Conservation (phyloP, 2,329 filamentous ascomycete species). For the Trichoderma pleuroti region DNA sequence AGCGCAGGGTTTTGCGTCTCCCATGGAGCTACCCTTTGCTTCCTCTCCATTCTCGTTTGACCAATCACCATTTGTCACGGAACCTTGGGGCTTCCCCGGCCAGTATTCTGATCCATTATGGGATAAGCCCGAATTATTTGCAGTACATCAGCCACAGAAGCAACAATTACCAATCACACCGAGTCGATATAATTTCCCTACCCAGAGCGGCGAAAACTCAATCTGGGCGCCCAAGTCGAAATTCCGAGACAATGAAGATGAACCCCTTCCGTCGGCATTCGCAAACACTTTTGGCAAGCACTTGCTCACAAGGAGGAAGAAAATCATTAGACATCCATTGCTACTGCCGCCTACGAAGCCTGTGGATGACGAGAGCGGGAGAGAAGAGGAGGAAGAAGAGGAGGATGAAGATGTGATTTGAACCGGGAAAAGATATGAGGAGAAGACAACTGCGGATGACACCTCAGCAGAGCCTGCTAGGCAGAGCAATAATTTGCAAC, state of each 20-base stretch:
- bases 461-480: not conserved
- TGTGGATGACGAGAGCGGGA: slow-evolving; percentile 24
- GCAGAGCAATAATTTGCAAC: not conserved
- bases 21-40: slow-evolving; percentile 18
- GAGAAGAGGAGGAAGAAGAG: slow-evolving; percentile 25
- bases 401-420: slow-evolving; percentile 22
- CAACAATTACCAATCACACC: not conserved
- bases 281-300: slow-evolving; percentile 8
- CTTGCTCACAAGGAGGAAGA: not conserved
- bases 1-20: slow-evolving; percentile 17
- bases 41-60: slow-evolving; percentile 24
- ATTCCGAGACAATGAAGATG: slow-evolving; percentile 23
- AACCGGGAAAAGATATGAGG: slow-evolving; percentile 18
- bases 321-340: not conserved
- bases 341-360: not conserved
- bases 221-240: slow-evolving; percentile 33
- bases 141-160: not conserved
- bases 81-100: slow-evolving; percentile 18
- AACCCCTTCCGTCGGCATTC: slow-evolving; percentile 13
- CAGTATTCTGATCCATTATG: slow-evolving; percentile 11
- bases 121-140: slow-evolving; percentile 10
- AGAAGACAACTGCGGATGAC: not conserved
- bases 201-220: slow-evolving; percentile 30
- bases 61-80: slow-evolving; percentile 19
- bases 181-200: slow-evolving; percentile 34